Percentiles rank a stretch among this genome's conserved stretches.
phyloP scores from a whole-genome alignment of 129 eudicot genomes.

The Ambrosia artemisiifolia region DNA sequence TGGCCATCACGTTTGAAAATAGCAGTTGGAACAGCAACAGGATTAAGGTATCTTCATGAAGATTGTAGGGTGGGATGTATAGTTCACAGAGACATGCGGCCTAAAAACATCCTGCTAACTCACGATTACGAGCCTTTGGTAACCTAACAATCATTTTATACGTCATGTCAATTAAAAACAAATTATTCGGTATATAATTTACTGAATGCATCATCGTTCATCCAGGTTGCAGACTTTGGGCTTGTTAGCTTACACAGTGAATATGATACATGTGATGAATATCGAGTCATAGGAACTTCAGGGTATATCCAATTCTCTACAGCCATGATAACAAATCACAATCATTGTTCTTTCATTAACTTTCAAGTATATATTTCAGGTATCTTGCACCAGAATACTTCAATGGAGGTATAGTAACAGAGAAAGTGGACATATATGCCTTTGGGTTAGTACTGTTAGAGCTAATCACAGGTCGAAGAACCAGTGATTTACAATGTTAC shows the following conservation, averaged over 20 bases:
- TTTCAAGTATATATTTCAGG: conserved; percentile 27
- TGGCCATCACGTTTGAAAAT: conserved; percentile 72
- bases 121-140: conserved; percentile 97
- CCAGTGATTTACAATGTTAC: conserved; percentile 41
- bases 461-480: conserved; percentile 69
- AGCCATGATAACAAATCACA: not conserved
- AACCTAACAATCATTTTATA: conserved; percentile 21
- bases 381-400: conserved; percentile 91
- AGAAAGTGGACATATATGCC: conserved; percentile 85
- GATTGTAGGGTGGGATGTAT: conserved; percentile 95
- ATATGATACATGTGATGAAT: conserved; percentile 47
- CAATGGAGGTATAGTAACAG: conserved; percentile 58
- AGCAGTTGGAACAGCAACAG: conserved; percentile 94
- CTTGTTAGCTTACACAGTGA: conserved; percentile 76
- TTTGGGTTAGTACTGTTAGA: conserved; percentile 86
- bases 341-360: not conserved
- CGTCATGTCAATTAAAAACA: not conserved
- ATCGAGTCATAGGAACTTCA: conserved; percentile 62
- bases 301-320: conserved; percentile 41
- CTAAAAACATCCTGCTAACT: conserved; percentile 81
- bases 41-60: conserved; percentile 93
- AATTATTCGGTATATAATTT: not conserved
- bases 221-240: conserved; percentile 95
- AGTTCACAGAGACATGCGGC: conserved; percentile 77
- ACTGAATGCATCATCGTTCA: conserved; percentile 3